phyloP scores from a whole-genome alignment of 352 stramenopile genomes.

The Pythium folliculosum region DNA sequence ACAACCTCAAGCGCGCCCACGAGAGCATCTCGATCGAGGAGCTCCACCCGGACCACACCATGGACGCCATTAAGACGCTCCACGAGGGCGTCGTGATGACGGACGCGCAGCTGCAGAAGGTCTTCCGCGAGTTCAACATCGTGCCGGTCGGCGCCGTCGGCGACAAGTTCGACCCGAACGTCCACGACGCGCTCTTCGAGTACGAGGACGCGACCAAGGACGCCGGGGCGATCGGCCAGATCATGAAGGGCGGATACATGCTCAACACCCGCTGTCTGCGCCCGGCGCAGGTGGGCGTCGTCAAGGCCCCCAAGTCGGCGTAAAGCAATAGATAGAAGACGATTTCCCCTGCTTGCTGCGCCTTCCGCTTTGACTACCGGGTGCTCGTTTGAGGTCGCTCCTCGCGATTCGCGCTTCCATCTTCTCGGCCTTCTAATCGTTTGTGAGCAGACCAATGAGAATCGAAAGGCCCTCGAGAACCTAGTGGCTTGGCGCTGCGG shows the following conservation, averaged over 20 bases:
- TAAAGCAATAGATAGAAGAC: conserved; percentile 34
- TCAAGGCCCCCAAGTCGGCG: conserved; percentile 50
- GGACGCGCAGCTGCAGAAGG: conserved; percentile 94
- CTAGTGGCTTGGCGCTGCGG: no score
- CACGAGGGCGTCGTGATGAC: conserved; percentile 95
- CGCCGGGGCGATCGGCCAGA: conserved; percentile 92
- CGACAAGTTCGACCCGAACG: conserved; percentile 98
- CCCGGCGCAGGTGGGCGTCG: conserved; percentile 94
- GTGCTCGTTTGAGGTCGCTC: neutral
- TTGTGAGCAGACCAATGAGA: no score
- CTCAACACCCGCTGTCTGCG: conserved; percentile 96
- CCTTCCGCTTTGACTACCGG: neutral
- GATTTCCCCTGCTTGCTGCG: neutral
- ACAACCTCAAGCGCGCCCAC: conserved; percentile 96
- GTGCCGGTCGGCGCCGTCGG: conserved; percentile 90
- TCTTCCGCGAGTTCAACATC: conserved; percentile 93
- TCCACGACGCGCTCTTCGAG: conserved; percentile 98
- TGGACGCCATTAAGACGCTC: conserved; percentile 70
- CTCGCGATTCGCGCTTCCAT: no score
- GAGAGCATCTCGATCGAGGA: conserved; percentile 82
- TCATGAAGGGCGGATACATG: conserved; percentile 97
- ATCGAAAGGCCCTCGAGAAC: no score
- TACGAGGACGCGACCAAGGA: conserved; percentile 92
- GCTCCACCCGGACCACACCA: conserved; percentile 65
- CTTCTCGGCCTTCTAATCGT: no score